Base-by-base conservation (phyloP, 352 stramenopile species). In the Globisporangium megalacanthum region DNA sequence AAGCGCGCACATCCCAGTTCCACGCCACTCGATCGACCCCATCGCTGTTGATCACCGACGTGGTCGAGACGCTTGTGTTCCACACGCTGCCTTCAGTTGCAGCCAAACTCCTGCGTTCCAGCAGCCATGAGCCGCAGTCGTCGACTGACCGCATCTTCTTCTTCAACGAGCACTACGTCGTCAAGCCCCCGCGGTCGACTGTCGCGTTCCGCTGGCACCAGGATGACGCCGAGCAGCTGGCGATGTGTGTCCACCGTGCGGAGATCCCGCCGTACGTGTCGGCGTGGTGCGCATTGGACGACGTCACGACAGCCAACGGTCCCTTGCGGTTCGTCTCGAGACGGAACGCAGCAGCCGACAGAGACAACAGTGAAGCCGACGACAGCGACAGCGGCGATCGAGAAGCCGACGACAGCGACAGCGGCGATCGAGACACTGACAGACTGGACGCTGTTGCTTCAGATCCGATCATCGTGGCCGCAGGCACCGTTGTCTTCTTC, bases 101-200 rank as follows among this genome's bases (percentile, higher is more conserved):
- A n/a, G 35, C 17, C 1, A 54, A 65, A 9, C 22, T 81, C 11
- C 15, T 79, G 49, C 11, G 48, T 29, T 25, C 20, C 41, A 22
- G 45, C 13, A 25, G 33, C 60, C 1, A 41, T 37, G 37, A 22
- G 47, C 19, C 11, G 4, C 22, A 49, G 41, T 49, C 36, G 3
- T 22, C 15, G 15, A 14, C 15, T 19, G 25, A 20, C 8, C 57
- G 29, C 29, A n/a, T 79, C 6, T 70, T 68, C n/a, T 88, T 89
- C 52, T 89, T 92, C 65, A 89, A 89, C 51, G 81, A 92, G 55
- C 81, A 92, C 54, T 92, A 86, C 54, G 75, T 92, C 20, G 71
- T 88, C 54, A 89, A 92, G 47, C 81, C 81, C 3, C 69, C 79
- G 6, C 52, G 65, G 10, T 75, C 75, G 1, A 50, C 66, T 22